phyloP scores from a whole-genome alignment of 2,329 filamentous ascomycete species.

The Corynespora cassiicola region DNA sequence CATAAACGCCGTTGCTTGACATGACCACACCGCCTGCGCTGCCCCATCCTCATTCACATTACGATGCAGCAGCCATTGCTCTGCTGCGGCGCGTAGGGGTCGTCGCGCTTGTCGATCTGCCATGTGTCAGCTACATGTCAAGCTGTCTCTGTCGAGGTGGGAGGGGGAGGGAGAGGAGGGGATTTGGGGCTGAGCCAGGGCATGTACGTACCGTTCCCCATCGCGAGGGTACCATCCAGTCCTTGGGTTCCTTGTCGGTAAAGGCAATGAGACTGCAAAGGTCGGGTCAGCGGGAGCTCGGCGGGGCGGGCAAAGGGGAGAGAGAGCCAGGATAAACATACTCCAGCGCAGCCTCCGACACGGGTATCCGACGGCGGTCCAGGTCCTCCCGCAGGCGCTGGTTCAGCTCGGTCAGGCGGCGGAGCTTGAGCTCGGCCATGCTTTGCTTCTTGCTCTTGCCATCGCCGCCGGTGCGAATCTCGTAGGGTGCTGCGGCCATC shows the following conservation, averaged over 20 bases:
- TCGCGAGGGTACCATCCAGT: constrained; percentile 98
- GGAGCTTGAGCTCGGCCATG: constrained; percentile 97
- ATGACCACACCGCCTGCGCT: constrained; percentile 37
- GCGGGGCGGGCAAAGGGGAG: neutral
- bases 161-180: too few species aligned
- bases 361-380: constrained; percentile 92
- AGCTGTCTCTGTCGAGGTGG: constrained; percentile 4
- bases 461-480: constrained; percentile 69
- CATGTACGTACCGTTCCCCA: constrained; percentile 84
- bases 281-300: constrained; percentile 25
- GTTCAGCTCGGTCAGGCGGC: constrained; percentile 95
- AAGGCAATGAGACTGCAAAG: constrained; percentile 86
- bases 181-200: too few species aligned
- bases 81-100: constrained; percentile 97
- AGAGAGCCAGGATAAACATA: too few species aligned
- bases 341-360: constrained; percentile 82
- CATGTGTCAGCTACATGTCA: constrained; percentile 23
- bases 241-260: constrained; percentile 91
- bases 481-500: constrained; percentile 68
- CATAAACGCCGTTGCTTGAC: constrained; percentile 47
- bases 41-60: constrained; percentile 68
- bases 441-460: constrained; percentile 95
- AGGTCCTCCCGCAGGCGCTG: constrained; percentile 94
- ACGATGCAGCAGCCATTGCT: constrained; percentile 91
- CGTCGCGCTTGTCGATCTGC: constrained; percentile 89